Evolutionary conservation across 2,329 filamentous ascomycete genomes (phyloP).

Genomic region (Rasamsonia emersonii): DNA sequence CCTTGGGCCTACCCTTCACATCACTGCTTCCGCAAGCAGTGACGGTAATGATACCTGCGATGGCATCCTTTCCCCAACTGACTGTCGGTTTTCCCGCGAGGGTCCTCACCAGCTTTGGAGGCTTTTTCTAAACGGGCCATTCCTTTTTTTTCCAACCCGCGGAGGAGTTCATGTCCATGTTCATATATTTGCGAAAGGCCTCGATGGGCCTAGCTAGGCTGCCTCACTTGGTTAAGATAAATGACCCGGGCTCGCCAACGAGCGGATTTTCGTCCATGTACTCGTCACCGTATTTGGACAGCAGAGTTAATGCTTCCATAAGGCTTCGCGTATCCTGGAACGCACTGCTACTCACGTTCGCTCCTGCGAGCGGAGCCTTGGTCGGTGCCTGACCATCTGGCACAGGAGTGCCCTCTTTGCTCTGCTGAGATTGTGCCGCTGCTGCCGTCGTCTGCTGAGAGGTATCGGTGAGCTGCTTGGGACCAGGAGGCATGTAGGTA

Average conservation of each 20-base stretch:
- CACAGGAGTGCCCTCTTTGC: conserved; percentile 42
- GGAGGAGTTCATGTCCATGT: too few species aligned
- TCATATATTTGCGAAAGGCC: too few species aligned
- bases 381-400: conserved; percentile 26
- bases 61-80: too few species aligned
- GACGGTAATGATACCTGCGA: too few species aligned
- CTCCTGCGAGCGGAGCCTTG: conserved; percentile 19
- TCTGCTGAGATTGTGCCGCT: conserved; percentile 30
- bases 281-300: conserved; percentile 48
- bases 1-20: too few species aligned
- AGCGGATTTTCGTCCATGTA: conserved; percentile 58
- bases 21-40: too few species aligned
- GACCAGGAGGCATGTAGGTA: conserved; percentile 46
- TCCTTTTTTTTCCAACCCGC: too few species aligned
- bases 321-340: conserved; percentile 33
- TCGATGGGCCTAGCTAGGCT: too few species aligned
- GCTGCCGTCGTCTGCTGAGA: conserved; percentile 21
- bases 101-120: too few species aligned
- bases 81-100: too few species aligned
- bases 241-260: conserved; percentile 54
- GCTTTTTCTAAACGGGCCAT: too few species aligned
- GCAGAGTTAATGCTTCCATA: conserved; percentile 42
- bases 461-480: conserved; percentile 32
- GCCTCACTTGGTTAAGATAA: conserved; percentile 50
- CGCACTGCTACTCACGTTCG: conserved; percentile 14